These are phyloP conservation scores for Sanghuangporus sanghuang DNA, from an alignment of 1,284 basidiomycete species.

Conservation along the genomic window DNA sequence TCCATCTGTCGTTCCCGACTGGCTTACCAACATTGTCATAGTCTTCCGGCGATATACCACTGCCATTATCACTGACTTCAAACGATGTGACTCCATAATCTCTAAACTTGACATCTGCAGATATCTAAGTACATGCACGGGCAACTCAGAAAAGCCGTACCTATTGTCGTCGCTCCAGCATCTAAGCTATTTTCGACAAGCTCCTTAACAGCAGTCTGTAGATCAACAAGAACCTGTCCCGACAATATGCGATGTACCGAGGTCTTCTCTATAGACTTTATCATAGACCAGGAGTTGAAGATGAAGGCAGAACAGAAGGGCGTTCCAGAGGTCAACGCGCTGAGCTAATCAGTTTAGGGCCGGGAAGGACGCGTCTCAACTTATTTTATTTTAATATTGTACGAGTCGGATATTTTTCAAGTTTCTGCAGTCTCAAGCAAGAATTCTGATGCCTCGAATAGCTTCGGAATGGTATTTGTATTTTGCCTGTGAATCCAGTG, in stretches of 20 bases:
- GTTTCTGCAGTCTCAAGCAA: no score
- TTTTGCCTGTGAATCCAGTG: no score
- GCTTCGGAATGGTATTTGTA: no score
- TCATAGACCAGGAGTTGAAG: constrained; percentile 21
- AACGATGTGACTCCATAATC: constrained; percentile 83
- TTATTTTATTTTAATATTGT: no score
- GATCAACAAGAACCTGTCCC: constrained; percentile 92
- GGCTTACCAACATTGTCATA: constrained; percentile 73
- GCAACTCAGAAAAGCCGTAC: constrained; percentile 38
- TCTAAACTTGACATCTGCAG: constrained; percentile 85
- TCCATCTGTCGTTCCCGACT: no score
- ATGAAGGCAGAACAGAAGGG: background rate
- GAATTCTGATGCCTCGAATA: no score
- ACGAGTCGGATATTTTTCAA: no score
- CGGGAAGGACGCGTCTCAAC: constrained; percentile 2
- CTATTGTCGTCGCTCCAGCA: constrained; percentile 84
- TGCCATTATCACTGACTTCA: constrained; percentile 92
- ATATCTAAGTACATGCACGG: background rate
- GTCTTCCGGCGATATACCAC: constrained; percentile 76
- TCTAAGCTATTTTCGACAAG: constrained; percentile 96
- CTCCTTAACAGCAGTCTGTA: constrained; percentile 94
- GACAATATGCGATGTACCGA: constrained; percentile 87
- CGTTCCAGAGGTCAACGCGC: background rate
- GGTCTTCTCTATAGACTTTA: constrained; percentile 64
- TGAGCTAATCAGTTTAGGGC: background rate